Evolutionary conservation across 2,329 filamentous ascomycete species (phyloP), one percentile per base, ranked within the genome.

Genomic region (Hypoxylon sp.): DNA sequence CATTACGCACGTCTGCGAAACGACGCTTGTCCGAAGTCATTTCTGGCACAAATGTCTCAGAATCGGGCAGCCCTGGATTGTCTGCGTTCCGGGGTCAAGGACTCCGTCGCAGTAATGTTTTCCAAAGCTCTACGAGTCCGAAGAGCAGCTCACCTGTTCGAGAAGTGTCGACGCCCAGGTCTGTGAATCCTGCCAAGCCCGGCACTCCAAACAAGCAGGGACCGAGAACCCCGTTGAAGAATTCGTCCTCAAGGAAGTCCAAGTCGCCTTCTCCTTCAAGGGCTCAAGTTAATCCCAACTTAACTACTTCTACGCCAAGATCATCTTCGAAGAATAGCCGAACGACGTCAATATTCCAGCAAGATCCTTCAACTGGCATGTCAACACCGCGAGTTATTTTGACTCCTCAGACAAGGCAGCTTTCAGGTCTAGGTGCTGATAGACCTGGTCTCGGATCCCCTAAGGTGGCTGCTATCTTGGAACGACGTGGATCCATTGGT

Each of bases 401-500:
- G 5, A 91, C 86, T 2, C 88, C 90, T 2, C 85, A 87, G 62
- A 77, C 77, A 34, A 84, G 90, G 27, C 82, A 83, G 46, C 85
- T 90, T 14, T 91, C 90, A 12, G 90, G 91, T 0, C 74, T 94
- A 65, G 91, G 91, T 21, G 86, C 88, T 67, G 91, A 93, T 71
- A 87, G 87, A 68, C 81, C 85, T 67, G 92, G 91, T 0, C 84
- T 94, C 58, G 92, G 92, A 5, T 95, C 92, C 0, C 92, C 92
- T 4, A 88, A 87, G 55, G 86, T 95, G 57, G 84, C 90, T 21
- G 90, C 88, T 27, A 83, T 94, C 30, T 84, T 94, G 32, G 90
- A 92, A 68, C 87, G 89, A 32, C 87, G 92, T 51, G 85, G 82
- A 47, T 94, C 91, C 1, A 90, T 95, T 64, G 87, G 90, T 21